Percentiles rank a stretch among this genome's conserved stretches.
These are phyloP conservation scores for Penicillium vulpinum DNA, from an alignment of 2,329 filamentous ascomycete genomes.

Conservation along the genomic window DNA sequence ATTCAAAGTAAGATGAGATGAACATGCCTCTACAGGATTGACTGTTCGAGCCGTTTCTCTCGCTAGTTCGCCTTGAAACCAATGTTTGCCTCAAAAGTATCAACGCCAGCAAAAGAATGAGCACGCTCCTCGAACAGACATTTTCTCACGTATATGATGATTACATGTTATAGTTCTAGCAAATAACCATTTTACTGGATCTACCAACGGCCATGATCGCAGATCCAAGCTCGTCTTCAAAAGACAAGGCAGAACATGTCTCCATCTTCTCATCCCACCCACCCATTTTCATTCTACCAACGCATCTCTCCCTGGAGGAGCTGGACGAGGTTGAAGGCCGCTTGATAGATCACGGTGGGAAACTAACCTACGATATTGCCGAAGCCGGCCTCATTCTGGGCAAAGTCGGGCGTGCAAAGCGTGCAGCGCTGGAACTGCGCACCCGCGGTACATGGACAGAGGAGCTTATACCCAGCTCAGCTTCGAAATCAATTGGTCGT, in stretches of 20 bases:
- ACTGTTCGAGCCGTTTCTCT: background rate
- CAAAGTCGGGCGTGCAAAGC: constrained; percentile 66
- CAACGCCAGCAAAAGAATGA: background rate
- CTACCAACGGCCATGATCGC: background rate
- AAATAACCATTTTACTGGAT: background rate
- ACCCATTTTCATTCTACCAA: constrained; percentile 70
- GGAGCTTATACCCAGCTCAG: constrained; percentile 22
- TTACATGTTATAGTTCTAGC: background rate
- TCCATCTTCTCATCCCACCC: constrained; percentile 50
- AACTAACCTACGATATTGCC: constrained; percentile 67
- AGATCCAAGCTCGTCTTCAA: background rate
- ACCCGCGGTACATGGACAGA: constrained; percentile 60
- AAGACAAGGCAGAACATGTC: background rate
- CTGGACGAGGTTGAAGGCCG: constrained; percentile 64
- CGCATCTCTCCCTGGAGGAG: constrained; percentile 65
- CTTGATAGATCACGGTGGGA: constrained; percentile 56
- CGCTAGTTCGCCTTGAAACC: background rate
- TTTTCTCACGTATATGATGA: background rate
- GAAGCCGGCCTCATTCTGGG: constrained; percentile 76
- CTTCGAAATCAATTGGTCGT: background rate
- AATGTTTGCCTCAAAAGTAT: background rate
- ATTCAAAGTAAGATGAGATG: background rate
- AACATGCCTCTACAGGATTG: background rate
- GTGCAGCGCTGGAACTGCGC: constrained; percentile 76
- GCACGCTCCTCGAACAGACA: background rate